phyloP scores from a whole-genome alignment of 2,329 filamentous ascomycete genomes.

The Penicillium janthinellum region DNA sequence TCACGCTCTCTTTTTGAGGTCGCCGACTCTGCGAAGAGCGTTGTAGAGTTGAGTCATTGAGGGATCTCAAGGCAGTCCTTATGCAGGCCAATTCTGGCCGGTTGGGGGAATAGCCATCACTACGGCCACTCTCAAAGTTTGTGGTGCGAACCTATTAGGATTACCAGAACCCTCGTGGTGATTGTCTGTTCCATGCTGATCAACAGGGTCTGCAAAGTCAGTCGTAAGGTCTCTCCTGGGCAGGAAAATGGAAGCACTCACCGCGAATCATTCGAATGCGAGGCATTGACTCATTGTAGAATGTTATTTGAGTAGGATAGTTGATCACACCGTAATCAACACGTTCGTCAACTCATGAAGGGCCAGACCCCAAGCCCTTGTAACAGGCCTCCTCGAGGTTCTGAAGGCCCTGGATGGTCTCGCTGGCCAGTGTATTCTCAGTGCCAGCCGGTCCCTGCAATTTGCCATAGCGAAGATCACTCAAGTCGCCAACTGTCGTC shows the following conservation, averaged over 20 bases:
- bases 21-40: no score
- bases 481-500: constrained; percentile 70
- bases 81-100: no score
- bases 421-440: constrained; percentile 63
- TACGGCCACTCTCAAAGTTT: no score
- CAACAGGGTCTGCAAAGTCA: neutral
- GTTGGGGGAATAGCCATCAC: no score
- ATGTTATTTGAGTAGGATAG: neutral
- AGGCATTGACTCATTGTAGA: no score
- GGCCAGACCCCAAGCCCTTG: constrained; percentile 17
- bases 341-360: neutral
- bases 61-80: neutral
- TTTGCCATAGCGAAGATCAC: constrained; percentile 79
- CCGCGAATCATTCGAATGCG: neutral
- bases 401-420: constrained; percentile 68
- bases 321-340: neutral
- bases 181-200: neutral
- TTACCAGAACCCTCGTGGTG: neutral
- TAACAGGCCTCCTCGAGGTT: constrained; percentile 67
- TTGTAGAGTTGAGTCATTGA: no score
- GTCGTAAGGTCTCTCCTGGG: neutral
- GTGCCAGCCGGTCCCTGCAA: constrained; percentile 55
- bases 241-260: neutral
- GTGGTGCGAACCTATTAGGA: no score
- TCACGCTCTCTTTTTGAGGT: no score